Evolutionary conservation across 2,329 filamentous ascomycete genomes (phyloP), one percentile per base, ranked within the genome.

Genomic region (Trichoderma semiorbis): DNA sequence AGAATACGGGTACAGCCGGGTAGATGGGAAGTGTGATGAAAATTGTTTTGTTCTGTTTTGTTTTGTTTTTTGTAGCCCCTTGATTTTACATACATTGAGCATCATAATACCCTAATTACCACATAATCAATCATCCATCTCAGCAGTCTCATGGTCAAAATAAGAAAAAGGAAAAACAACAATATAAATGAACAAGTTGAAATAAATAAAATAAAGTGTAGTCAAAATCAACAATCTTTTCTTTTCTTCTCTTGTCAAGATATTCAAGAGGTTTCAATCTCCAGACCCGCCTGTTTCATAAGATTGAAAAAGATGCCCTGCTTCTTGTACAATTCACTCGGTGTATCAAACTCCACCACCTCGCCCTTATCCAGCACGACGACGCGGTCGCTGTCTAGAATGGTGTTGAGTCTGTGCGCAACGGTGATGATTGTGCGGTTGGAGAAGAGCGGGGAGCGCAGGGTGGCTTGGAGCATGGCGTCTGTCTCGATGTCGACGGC

Each of bases 391-490:
- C 87, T 89, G 80, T 92, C 90, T 34, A 99, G 87, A 77, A 99
- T 98, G 12, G 96, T 99, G 84, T 98, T 98, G 84, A 99, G 97
- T 70, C 96, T 91, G 84, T 99, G 96, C 30, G 96, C 96, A 78
- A 99, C 97, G 1, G 96, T 99, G 81, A 99, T 97, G 81, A 99
- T 98, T 47, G 96, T 99, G 69, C 94, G 90, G 82, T 98, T 94
- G 73, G 91, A 88, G 84, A 99, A 99, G 18, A 91, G 80, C 26
- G 88, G 86, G 43, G 87, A 88, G 39, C 90, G 86, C 70, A 91
- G 83, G 30, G 90, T 92, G 62, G 83, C 82, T 82, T 92, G 90
- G 69, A 92, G 83, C 83, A 91, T 84, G 69, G 88, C 88, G 78
- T 92, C 90, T 28, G 90, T 92, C 82, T 92, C 87, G 55, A 92